A percentile compares a stretch with the other conserved stretches of the same genome.
phyloP scores from a whole-genome alignment of 495 filamentous ascomycete genomes.

The Aspergillus leporis region DNA sequence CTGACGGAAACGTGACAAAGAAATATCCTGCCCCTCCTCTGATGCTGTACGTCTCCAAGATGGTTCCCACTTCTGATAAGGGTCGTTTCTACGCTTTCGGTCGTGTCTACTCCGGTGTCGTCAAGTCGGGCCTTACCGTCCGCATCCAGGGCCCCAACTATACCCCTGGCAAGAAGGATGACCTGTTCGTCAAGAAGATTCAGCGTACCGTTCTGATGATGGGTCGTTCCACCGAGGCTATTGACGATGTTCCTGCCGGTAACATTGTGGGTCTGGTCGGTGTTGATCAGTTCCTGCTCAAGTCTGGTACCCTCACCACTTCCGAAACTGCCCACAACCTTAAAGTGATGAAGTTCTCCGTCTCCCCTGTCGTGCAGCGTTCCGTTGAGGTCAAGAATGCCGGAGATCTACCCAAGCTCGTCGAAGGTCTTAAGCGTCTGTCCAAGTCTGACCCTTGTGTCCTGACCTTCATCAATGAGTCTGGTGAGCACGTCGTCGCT shows the following conservation, averaged over 20 bases:
- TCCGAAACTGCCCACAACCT: conserved; percentile 98
- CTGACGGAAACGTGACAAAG: too few relatives aligned
- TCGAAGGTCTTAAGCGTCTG: conserved; percentile 99
- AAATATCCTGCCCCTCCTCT: too few relatives aligned
- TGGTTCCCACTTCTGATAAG: conserved; percentile 99
- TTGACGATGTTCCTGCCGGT: conserved; percentile 97
- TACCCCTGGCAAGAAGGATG: conserved; percentile 95
- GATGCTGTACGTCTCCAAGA: conserved; percentile 99
- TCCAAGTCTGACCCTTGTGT: conserved; percentile 99
- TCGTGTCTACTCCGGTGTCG: conserved; percentile 99
- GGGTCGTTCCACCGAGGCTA: conserved; percentile 98
- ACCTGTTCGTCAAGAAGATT: conserved; percentile 99
- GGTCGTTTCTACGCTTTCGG: conserved; percentile 99
- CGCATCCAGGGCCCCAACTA: conserved; percentile 99
- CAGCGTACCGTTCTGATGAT: conserved; percentile 99
- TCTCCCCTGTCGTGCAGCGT: conserved; percentile 97
- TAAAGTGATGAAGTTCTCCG: conserved; percentile 99
- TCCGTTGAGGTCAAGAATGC: conserved; percentile 99
- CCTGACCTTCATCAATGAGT: conserved; percentile 80
- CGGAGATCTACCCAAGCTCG: conserved; percentile 98
- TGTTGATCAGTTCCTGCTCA: conserved; percentile 99
- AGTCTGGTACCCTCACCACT: conserved; percentile 98
- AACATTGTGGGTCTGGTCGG: conserved; percentile 99
- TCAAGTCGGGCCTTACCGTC: conserved; percentile 97
- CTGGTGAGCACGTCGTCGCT: conserved; percentile 98